Conservation (phyloP, 305 asterid genomes). For the Fraxinus baroniana region DNA sequence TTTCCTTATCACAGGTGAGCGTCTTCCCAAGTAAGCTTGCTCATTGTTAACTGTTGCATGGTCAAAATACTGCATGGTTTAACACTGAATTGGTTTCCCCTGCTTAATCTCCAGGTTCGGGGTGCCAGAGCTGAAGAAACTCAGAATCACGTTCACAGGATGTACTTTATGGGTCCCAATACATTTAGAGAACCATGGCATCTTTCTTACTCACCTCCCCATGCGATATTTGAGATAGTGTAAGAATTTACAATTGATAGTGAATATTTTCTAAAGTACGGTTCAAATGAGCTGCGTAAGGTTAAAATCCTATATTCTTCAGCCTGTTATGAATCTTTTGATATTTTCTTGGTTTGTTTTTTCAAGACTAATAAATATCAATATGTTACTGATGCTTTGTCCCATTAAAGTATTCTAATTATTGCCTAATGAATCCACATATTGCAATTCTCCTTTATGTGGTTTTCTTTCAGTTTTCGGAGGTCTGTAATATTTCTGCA, state of each 20-base stretch:
- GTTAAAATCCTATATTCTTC: conserved; percentile 2
- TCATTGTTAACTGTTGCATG: conserved; percentile 9
- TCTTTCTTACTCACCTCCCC: conserved; percentile 90
- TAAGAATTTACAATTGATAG: conserved; percentile 40
- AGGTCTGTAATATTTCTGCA: conserved; percentile 1
- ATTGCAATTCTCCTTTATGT: not conserved
- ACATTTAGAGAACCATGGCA: conserved; percentile 98
- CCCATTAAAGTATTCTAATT: conserved; percentile 14
- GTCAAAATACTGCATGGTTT: conserved; percentile 5
- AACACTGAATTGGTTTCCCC: conserved; percentile 12
- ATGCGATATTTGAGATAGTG: conserved; percentile 88
- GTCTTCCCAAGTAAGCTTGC: conserved; percentile 21
- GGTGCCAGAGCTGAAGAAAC: conserved; percentile 86
- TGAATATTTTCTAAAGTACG: not conserved
- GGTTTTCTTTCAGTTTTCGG: conserved; percentile 5
- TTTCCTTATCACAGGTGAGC: conserved; percentile 85
- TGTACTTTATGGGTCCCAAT: conserved; percentile 97
- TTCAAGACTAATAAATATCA: not conserved
- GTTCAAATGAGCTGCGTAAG: conserved; percentile 17
- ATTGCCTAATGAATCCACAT: conserved; percentile 4
- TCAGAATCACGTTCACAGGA: conserved; percentile 89
- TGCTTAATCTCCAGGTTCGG: conserved; percentile 54
- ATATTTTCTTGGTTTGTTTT: not conserved
- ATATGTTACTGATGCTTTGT: conserved; percentile 14
- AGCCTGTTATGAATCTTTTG: not conserved